Conservation (phyloP, 1,139 yeast genomes). For the Taiozyma sp. region DNA sequence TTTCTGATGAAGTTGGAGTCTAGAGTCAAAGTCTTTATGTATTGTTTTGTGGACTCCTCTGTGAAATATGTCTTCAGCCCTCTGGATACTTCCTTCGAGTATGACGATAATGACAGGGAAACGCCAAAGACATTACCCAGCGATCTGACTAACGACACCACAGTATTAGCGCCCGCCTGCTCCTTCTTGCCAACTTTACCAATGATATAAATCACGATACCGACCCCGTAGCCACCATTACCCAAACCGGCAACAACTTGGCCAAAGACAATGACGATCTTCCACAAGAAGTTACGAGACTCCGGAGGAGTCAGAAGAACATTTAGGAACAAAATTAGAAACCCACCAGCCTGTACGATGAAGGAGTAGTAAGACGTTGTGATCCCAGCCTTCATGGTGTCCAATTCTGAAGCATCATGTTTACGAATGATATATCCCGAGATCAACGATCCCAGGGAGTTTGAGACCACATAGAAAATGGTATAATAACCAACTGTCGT, state of each 20-base stretch:
- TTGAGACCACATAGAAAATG: conserved; percentile 41
- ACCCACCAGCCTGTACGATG: conserved; percentile 24
- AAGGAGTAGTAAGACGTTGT: conserved; percentile 21
- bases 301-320: conserved; percentile 11
- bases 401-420: conserved; percentile 13
- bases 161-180: conserved; percentile 35
- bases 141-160: conserved; percentile 30
- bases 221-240: conserved; percentile 42
- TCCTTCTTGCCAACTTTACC: conserved; percentile 35
- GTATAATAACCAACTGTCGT: conserved; percentile 48
- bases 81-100: conserved; percentile 10
- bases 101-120: conserved; percentile 36
- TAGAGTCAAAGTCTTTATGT: conserved; percentile 8
- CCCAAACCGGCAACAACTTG: conserved; percentile 33
- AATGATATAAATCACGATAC: conserved; percentile 37
- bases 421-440: conserved; percentile 44
- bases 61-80: conserved; percentile 8
- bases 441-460: conserved; percentile 55
- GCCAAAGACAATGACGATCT: conserved; percentile 5
- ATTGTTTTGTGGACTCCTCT: neutral
- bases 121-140: conserved; percentile 45
- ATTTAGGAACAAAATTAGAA: conserved; percentile 16
- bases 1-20: conserved; percentile 13
- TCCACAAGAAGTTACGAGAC: conserved; percentile 7
- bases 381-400: conserved; percentile 17